Evolutionary conservation across 2,329 filamentous ascomycete species (phyloP).

Genomic region (Xylaria multiplex): DNA sequence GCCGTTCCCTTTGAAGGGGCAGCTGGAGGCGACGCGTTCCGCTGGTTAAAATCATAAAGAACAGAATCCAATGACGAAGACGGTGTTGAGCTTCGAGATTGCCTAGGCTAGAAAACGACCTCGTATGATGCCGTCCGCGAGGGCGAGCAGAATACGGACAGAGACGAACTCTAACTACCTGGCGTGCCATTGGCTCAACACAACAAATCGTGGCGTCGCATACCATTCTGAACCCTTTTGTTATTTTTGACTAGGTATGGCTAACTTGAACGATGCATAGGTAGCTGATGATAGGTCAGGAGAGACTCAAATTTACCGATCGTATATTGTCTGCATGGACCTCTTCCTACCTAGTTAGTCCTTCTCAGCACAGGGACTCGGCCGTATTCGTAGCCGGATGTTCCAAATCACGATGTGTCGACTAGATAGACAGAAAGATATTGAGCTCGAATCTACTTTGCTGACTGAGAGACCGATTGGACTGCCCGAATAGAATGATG

Average conservation of each 20-base stretch:
- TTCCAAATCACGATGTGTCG: background rate
- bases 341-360: too few relatives aligned
- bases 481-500: background rate
- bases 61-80: background rate
- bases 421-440: background rate
- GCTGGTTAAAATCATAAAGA: background rate
- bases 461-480: background rate
- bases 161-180: background rate
- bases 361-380: background rate
- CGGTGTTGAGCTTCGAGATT: background rate
- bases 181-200: slow-evolving; percentile 1
- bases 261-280: background rate
- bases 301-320: too few relatives aligned
- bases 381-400: background rate
- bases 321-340: too few relatives aligned
- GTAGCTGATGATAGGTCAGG: too few relatives aligned
- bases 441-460: background rate
- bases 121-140: background rate
- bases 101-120: background rate
- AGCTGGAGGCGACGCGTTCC: background rate
- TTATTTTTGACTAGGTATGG: background rate
- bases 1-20: background rate
- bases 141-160: background rate
- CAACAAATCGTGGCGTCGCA: slow-evolving; percentile 12
- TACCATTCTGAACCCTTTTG: background rate